Base-by-base conservation (phyloP, 2,329 filamentous ascomycete species). In the Colletotrichum brevisporum region DNA sequence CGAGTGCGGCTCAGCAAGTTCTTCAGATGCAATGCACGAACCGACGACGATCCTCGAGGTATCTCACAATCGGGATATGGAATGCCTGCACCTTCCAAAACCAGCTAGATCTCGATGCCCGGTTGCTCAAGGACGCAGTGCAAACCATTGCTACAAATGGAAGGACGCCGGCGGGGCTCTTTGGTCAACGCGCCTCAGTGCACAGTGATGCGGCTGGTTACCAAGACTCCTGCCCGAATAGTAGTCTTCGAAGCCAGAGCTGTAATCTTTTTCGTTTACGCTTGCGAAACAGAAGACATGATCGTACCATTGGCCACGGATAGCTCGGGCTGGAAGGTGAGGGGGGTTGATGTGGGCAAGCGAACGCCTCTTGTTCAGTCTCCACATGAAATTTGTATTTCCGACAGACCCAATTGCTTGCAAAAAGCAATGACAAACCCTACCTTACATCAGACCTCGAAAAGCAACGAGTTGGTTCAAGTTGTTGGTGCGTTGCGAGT, bases 141-240 rank as follows among this genome's bases (percentile, higher is more conserved):
- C 53, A 59, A 21, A 55, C 55, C 24, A 55, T 48, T 63, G 12
- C 53, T 53, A 10, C 21, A 43, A 52, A 3, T 12, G 31, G 48
- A 64, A 24, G 36, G 26, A 56, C 43, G 45, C 59, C 50, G n/a
- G 54, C 36, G 39, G 39, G 45, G 26, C 13, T 21, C 9, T 4
- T 31, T 48, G 54, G 6, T 43, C 41, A 41, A 36, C 8, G n/a
- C 18, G 41, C 13, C 10, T 58, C 6, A 8, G 13, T 16, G 24
- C 26, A 31, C 24, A 15, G 16, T 39, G 36, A 39, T 16, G 36
- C 16, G n/a, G 27, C 51, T 8, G 21, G 18, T 6, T 52, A 15
- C 9, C 60, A 53, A 52, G 43, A 27, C 18, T 39, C 18, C 5
- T 58, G 48, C 59, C 52, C 45, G 13, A 55, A 36, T 15, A 51